These are phyloP conservation scores for Saturnispora kantuleensis DNA, from an alignment of 805 yeast species.

Conservation along the genomic window DNA sequence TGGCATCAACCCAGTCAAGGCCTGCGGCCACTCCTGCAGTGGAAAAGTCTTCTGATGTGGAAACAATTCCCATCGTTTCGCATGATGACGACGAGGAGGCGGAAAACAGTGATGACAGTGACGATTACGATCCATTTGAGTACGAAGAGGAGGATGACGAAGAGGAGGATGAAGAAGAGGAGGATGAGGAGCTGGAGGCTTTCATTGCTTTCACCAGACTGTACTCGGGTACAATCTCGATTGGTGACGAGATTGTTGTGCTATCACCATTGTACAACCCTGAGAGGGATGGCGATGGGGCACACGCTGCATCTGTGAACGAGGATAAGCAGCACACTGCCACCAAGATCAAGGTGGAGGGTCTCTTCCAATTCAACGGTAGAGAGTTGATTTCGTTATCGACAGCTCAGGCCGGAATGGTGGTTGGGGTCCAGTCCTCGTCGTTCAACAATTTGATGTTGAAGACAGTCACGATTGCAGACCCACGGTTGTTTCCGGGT, in stretches of 20 bases:
- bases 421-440: constrained; percentile 82
- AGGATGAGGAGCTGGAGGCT: constrained; percentile 42
- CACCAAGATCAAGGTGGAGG: constrained; percentile 50
- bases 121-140: constrained; percentile 13
- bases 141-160: constrained; percentile 8
- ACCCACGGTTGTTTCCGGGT: constrained; percentile 23
- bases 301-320: constrained; percentile 24
- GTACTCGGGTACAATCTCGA: constrained; percentile 70
- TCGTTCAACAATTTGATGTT: constrained; percentile 61
- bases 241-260: constrained; percentile 67
- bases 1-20: constrained; percentile 5
- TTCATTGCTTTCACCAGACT: constrained; percentile 83
- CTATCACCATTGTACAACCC: constrained; percentile 88
- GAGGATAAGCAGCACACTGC: constrained; percentile 32
- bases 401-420: constrained; percentile 87
- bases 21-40: not conserved
- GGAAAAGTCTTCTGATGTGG: too few species aligned
- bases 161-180: constrained; percentile 16
- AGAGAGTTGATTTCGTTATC: constrained; percentile 71
- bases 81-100: constrained; percentile 13
- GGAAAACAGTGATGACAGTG: constrained; percentile 4
- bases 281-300: constrained; percentile 16
- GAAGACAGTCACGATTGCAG: constrained; percentile 77
- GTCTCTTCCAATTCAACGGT: constrained; percentile 83
- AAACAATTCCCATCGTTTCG: too few species aligned